phyloP scores from a whole-genome alignment of 257 asterid genomes.

The Voacanga thouarsii region DNA sequence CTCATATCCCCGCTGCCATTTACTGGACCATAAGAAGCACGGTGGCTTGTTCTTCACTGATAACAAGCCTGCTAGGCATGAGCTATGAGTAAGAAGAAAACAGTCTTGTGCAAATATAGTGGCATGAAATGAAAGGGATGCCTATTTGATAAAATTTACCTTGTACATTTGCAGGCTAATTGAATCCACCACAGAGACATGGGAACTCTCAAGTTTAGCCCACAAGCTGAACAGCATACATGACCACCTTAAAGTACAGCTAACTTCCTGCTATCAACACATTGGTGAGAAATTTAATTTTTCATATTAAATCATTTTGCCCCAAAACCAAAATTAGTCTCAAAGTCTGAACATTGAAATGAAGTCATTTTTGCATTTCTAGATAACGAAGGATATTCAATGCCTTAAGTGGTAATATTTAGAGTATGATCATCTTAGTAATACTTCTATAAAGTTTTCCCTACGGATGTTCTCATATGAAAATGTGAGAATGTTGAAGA shows the following conservation, averaged over 20 bases:
- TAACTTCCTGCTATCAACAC: constrained; percentile 45
- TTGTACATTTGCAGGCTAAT: constrained; percentile 34
- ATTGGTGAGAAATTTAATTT: constrained; percentile 35
- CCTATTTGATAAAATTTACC: neutral
- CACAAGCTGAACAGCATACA: constrained; percentile 50
- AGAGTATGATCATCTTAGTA: neutral
- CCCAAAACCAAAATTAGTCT: neutral
- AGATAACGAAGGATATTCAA: neutral
- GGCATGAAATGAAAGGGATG: too few species aligned
- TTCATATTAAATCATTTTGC: neutral
- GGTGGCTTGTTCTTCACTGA: constrained; percentile 64
- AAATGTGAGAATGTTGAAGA: neutral
- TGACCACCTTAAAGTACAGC: constrained; percentile 55
- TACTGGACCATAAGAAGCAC: constrained; percentile 71
- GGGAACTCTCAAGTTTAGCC: constrained; percentile 67
- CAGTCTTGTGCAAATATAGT: neutral
- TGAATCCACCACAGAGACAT: constrained; percentile 51
- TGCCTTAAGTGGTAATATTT: neutral
- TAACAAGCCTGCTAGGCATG: constrained; percentile 46
- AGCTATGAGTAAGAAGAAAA: constrained; percentile 36
- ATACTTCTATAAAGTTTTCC: neutral
- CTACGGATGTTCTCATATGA: neutral
- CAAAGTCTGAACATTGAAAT: neutral
- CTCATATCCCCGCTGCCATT: constrained; percentile 54
- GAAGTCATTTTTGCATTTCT: neutral